Base-by-base conservation (phyloP, 2,329 filamentous ascomycete species). In the Lecanicillium sp. region DNA sequence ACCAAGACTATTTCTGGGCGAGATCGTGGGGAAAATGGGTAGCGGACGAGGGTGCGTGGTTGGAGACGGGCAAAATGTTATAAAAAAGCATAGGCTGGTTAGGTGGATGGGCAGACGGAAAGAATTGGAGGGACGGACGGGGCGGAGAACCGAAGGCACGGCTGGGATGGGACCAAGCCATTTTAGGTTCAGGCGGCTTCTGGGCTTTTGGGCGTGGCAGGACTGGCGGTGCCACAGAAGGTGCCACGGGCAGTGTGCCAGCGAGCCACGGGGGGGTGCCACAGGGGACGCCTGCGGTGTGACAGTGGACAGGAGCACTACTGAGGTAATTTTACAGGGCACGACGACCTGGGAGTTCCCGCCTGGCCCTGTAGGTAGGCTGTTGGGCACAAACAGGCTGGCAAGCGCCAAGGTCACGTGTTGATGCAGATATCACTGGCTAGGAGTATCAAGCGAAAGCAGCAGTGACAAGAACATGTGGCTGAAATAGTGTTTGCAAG, bases 121-220 rank as follows among this genome's bases (percentile, higher is more conserved):
- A 68, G 66, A 67, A 67, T 65, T 65, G 64, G 62, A 66, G 30
- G 48, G 48, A 42, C 62, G 56, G 46, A 59, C 57, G 55, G 59
- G 52, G 56, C 53, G 54, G 55, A 56, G 56, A 56, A 56, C 55
- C 58, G 58, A 56, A 57, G 54, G 56, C 52, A 54, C 55, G 54
- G 57, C 56, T 56, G 56, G 55, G 40, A 21, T 54, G 54, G 51
- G 51, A 50, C 55, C 54, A 59, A 52, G 26, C 54, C 54, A 53
- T 49, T 54, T 56, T 55, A 52, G 54, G 33, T 37, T 42, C n/a
- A 27, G 37, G 37, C 37, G 38, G 46, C 17, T n/a, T n/a, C n/a
- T n/a, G n/a, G n/a, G n/a, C n/a, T n/a, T 14, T 10, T 30, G 11
- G 33, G 7, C 24, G 43, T 30, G 44, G 44, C 36, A 47, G 44